Base-by-base conservation (phyloP, 805 yeast genomes). In the Yamadazyma sp. region DNA sequence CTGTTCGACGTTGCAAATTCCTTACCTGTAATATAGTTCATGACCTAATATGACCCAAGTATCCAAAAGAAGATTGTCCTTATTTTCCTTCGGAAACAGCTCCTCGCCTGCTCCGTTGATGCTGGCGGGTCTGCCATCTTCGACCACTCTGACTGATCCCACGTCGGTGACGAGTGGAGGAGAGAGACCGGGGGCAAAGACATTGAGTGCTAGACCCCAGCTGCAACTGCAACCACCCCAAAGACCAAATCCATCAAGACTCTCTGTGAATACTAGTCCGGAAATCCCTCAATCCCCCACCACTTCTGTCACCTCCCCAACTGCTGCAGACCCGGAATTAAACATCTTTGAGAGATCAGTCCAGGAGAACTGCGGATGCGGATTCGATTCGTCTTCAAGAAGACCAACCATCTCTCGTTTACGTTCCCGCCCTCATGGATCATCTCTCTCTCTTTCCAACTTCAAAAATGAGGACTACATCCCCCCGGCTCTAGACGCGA, bases 401-500 rank as follows among this genome's bases (percentile, higher is more conserved):
- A 42, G 49, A 42, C 47, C 49, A 20, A 40, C 49, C 4, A 15
- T 40, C 13, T 34, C 44, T 9, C 41, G 37, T 17, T 38, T 40
- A 14, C 41, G 42, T 15, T 40, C 49, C 13, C 35, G 39, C 9
- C 38, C 31, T 13, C 32, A 35, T n/a, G 45, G 40, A 14, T 40
- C 45, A 13, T 34, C 41, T 8, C 35, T 46, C 14, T 38, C 44
- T n/a, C 38, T 46, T 12, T 33, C 54, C 6, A 59, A 57, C 24
- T 54, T 63, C 37, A 65, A 73, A 23, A 59, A 66, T 6, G 82
- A 86, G 57, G 84, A 88, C 58, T 76, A 62, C 48, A 84, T 87
- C 14, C 84, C 95, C 2, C 90, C 96, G 0, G 86, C 86, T 5
- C 66, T 87, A 48, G 95, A 86, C 50, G 74, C 74, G 15, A 87